Evolutionary conservation across 116 monocot genomes (phyloP).

Genomic region (Zostera marina): DNA sequence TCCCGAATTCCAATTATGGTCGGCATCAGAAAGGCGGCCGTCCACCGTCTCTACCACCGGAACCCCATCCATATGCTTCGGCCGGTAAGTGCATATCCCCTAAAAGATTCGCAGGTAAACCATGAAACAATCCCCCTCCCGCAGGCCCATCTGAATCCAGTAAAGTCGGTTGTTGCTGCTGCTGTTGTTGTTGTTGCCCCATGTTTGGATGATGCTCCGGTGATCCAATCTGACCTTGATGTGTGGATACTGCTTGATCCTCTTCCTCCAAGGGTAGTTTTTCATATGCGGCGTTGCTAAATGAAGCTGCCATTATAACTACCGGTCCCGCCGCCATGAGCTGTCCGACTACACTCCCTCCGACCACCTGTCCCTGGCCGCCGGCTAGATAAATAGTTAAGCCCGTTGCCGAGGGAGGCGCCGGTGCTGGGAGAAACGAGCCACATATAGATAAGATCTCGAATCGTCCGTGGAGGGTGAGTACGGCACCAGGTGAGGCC

Average conservation of each 20-base stretch:
- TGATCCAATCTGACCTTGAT: conserved; percentile 9
- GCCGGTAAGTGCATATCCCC: conserved; percentile 29
- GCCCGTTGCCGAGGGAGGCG: conserved; percentile 38
- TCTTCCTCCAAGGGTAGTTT: conserved; percentile 44
- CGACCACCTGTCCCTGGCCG: conserved; percentile 49
- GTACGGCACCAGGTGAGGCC: conserved; percentile 22
- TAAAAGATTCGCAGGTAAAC: conserved; percentile 37
- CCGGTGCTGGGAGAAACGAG: conserved; percentile 56
- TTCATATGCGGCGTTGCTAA: conserved; percentile 45
- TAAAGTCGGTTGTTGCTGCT: conserved; percentile 20
- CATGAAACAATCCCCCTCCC: conserved; percentile 10
- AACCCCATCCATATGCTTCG: conserved; percentile 31
- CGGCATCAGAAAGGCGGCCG: not conserved
- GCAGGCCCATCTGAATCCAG: conserved; percentile 6
- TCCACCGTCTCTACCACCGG: conserved; percentile 7
- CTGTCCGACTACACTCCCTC: conserved; percentile 49
- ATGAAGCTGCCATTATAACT: conserved; percentile 53
- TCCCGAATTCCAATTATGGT: no score
- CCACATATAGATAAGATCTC: conserved; percentile 51
- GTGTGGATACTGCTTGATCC: conserved; percentile 9
- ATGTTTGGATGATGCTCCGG: conserved; percentile 6
- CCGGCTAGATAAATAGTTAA: conserved; percentile 43
- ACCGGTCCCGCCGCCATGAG: conserved; percentile 39
- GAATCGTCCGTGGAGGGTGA: conserved; percentile 43
- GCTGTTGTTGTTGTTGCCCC: conserved; percentile 14